These are phyloP conservation scores for Sporothrix phasma DNA, from an alignment of 2,329 filamentous ascomycete genomes.

Conservation along the genomic window DNA sequence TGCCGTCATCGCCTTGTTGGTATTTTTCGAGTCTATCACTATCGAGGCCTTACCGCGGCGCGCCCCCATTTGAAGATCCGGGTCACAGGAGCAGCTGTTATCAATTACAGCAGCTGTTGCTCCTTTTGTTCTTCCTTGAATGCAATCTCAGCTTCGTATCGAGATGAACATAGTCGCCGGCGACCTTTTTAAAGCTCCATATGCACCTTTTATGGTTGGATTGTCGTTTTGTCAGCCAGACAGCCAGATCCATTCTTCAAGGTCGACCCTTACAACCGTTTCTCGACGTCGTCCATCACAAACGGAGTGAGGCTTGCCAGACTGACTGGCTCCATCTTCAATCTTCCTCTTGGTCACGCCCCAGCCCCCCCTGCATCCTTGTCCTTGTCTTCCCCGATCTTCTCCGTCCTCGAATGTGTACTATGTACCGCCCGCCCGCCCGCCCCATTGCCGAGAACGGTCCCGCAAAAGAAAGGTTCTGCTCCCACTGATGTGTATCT, in stretches of 20 bases:
- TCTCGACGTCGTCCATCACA: background rate
- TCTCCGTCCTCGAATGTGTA: background rate
- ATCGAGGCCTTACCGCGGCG: background rate
- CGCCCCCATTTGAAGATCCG: background rate
- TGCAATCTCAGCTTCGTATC: background rate
- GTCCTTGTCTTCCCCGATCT: background rate
- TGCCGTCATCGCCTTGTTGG: background rate
- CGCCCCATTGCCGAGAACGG: background rate
- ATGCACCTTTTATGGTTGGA: background rate
- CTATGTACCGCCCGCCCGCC: background rate
- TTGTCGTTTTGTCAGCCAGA: background rate
- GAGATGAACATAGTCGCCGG: no score
- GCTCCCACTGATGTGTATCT: constrained; percentile 1
- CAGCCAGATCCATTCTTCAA: background rate
- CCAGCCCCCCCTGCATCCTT: background rate
- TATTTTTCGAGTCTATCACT: background rate
- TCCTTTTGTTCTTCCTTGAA: no score
- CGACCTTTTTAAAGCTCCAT: no score
- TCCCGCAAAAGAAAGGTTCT: background rate
- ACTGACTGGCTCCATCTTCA: background rate
- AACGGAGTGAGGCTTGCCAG: background rate
- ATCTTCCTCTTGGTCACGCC: background rate
- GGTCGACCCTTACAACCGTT: background rate
- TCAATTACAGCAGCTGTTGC: no score
- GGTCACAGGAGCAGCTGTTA: background rate